These are phyloP conservation scores for Globisporangium radiosum DNA, from an alignment of 352 stramenopile genomes.

Conservation along the genomic window DNA sequence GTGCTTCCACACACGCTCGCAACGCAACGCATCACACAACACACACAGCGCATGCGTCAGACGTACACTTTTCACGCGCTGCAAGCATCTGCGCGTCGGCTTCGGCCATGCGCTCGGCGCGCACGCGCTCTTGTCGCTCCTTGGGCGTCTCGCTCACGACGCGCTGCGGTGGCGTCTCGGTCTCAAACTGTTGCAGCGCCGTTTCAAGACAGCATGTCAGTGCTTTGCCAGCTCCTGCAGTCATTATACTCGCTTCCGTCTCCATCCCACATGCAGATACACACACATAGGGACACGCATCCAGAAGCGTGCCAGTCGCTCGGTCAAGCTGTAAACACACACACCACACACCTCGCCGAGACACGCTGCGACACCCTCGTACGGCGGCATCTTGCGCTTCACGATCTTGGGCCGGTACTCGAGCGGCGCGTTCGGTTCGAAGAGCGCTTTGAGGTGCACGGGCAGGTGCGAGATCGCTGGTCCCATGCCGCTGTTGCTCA, in stretches of 20 bases:
- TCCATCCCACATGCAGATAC: too few species aligned
- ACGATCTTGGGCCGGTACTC: constrained; percentile 63
- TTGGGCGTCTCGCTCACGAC: constrained; percentile 71
- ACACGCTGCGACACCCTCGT: constrained; percentile 48
- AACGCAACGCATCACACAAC: too few species aligned
- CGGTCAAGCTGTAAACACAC: too few species aligned
- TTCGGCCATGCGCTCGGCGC: constrained; percentile 45
- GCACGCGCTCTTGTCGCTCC: constrained; percentile 56
- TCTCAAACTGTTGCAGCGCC: constrained; percentile 43
- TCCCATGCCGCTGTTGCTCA: constrained; percentile 84
- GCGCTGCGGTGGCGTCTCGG: constrained; percentile 40
- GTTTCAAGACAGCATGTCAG: too few species aligned
- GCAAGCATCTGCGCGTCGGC: constrained; percentile 66
- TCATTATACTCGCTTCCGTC: too few species aligned
- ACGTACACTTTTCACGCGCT: constrained; percentile 52
- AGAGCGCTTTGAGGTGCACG: constrained; percentile 71
- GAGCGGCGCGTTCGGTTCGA: constrained; percentile 73
- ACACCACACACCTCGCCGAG: constrained; percentile 18
- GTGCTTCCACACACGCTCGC: too few species aligned
- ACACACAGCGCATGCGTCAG: not conserved
- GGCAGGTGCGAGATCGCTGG: constrained; percentile 77
- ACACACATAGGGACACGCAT: too few species aligned
- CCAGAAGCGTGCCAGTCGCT: too few species aligned
- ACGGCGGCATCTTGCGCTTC: constrained; percentile 86
- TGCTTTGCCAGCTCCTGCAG: too few species aligned